Base-by-base conservation (phyloP, 768 basidiomycete species). In the Thelephora ganbajun region DNA sequence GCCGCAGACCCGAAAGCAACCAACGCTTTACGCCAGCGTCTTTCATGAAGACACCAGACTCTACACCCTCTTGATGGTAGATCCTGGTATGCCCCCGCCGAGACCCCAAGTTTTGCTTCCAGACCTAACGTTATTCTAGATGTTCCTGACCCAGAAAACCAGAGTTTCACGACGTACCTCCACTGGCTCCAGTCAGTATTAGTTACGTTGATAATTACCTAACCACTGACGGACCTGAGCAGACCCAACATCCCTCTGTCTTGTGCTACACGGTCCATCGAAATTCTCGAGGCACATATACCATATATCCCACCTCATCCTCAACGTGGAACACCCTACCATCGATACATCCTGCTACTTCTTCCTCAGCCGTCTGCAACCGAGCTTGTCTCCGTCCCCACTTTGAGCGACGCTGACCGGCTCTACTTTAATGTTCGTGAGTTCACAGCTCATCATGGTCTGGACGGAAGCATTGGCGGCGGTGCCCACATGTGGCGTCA, bases 281-380 rank as follows among this genome's bases (percentile, higher is more conserved):
- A 77, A 45, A 54, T 63, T 2, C 57, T 69, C 34, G 57, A 71
- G 52, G 62, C 69, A 1, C 83, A 86, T 60, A 84, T 83, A 5
- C 65, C 67, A 20, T 97, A 93, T 62, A 69, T 93, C 53, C 86
- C 94, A 5, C 96, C 93, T 3, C 91, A 96, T 54, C 94, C 94
- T 2, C 85, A 90, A 59, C 74, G 75, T 34, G 91, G 92, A 44
- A 83, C 91, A 11, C 77, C 79, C 0, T 91, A 88, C 64, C 94
- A 99, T 64, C 89, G 94, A 51, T 96, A 94, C 62, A 75, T 79
- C 7, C 54, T 83, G 39, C 67, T 94, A 23, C 67, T 94, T 23
- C 70, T 93, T 43, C 80, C 77, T 9, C 90, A 94, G 55, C 69
- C 74, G 30, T 64, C 70, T 9, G 54, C 60, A 0, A 53, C 53